phyloP scores from a whole-genome alignment of 2,329 filamentous ascomycete species.

The Passalora sequoiae region DNA sequence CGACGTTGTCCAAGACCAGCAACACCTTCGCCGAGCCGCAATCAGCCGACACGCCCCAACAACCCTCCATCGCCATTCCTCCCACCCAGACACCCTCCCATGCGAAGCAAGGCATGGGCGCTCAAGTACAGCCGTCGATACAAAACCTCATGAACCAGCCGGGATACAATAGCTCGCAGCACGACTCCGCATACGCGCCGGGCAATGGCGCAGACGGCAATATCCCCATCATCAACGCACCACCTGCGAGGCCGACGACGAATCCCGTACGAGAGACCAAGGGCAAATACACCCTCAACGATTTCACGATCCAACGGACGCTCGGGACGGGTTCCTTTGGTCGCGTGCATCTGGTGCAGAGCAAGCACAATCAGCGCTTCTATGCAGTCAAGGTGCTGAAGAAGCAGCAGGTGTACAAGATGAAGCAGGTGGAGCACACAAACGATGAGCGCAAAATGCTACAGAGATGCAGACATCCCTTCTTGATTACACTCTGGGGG shows the following conservation, averaged over 20 bases:
- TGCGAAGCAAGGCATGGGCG: slow-evolving; percentile 17
- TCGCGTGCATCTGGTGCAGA: slow-evolving; percentile 92
- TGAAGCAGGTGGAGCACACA: slow-evolving; percentile 99
- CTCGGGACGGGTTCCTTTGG: slow-evolving; percentile 96
- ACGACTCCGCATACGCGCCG: slow-evolving; percentile 32
- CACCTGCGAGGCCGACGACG: slow-evolving; percentile 28
- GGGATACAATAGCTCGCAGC: slow-evolving; percentile 39
- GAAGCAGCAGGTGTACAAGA: slow-evolving; percentile 97
- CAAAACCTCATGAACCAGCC: slow-evolving; percentile 73
- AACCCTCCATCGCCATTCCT: slow-evolving; percentile 30
- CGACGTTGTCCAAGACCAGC: slow-evolving; percentile 44
- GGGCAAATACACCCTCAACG: slow-evolving; percentile 89
- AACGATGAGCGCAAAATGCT: slow-evolving; percentile 97
- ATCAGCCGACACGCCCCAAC: slow-evolving; percentile 32
- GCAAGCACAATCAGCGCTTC: slow-evolving; percentile 95
- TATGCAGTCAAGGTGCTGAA: slow-evolving; percentile 99
- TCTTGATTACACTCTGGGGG: slow-evolving; percentile 95
- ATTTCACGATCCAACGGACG: slow-evolving; percentile 86
- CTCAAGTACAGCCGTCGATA: slow-evolving; percentile 71
- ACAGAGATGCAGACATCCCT: slow-evolving; percentile 93
- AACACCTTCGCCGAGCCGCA: slow-evolving; percentile 28
- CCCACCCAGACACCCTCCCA: slow-evolving; percentile 9
- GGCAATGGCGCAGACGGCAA: slow-evolving; percentile 35
- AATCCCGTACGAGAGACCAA: slow-evolving; percentile 66
- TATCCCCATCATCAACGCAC: slow-evolving; percentile 34